phyloP scores from a whole-genome alignment of 768 basidiomycete species.

The Amanita rimosa region DNA sequence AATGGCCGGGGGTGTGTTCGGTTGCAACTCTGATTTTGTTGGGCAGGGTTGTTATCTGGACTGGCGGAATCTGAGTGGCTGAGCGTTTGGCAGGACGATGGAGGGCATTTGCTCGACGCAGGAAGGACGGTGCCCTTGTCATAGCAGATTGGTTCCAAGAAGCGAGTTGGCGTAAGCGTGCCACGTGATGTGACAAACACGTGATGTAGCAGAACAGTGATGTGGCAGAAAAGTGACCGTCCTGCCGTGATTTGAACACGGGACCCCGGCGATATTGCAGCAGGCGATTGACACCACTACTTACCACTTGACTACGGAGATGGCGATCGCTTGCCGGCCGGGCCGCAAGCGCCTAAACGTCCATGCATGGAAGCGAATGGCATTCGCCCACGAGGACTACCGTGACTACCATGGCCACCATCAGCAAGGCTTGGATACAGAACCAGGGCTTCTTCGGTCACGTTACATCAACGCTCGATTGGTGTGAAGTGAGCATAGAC shows the following conservation, averaged over 20 bases:
- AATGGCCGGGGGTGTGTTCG: conserved; percentile 85
- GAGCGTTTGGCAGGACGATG: conserved; percentile 12
- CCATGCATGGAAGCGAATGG: too few relatives aligned
- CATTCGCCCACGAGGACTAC: not conserved
- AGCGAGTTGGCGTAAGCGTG: not conserved
- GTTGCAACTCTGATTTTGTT: conserved; percentile 92
- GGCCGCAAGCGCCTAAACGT: too few relatives aligned
- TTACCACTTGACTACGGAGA: conserved; percentile 7
- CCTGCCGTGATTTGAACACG: conserved; percentile 8
- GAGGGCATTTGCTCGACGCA: conserved; percentile 21
- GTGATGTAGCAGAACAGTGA: too few relatives aligned
- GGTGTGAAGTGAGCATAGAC: conserved; percentile 47
- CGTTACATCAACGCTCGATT: conserved; percentile 60
- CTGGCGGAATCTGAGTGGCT: conserved; percentile 19
- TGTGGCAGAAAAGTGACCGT: not conserved
- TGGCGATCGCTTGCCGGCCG: too few relatives aligned
- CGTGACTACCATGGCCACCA: conserved; percentile 18
- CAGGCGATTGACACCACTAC: too few relatives aligned
- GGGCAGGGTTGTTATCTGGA: conserved; percentile 73
- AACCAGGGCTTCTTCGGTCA: conserved; percentile 46
- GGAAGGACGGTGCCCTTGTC: conserved; percentile 28
- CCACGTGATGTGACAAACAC: not conserved
- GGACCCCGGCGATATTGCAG: conserved; percentile 5
- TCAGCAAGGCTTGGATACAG: conserved; percentile 21
- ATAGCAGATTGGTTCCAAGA: conserved; percentile 19